Base-by-base conservation (phyloP, 2,329 filamentous ascomycete genomes). In the Periconia macrospinosa region DNA sequence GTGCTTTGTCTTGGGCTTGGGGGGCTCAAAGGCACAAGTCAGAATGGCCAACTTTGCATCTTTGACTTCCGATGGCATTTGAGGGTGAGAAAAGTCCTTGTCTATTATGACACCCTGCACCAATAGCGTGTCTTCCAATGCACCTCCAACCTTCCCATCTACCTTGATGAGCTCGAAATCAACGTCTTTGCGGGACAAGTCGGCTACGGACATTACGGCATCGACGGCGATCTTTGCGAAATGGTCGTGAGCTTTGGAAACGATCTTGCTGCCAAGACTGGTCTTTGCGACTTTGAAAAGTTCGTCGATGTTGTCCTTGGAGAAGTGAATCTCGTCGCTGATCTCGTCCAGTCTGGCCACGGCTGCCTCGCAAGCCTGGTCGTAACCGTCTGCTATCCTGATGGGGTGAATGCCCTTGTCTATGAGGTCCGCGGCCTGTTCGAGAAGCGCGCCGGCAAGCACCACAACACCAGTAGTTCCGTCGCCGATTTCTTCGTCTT, bases 401-500 rank as follows among this genome's bases (percentile, higher is more conserved):
- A 99, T 99, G 57, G 94, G 94, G 79, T 99, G 94, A 68, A 99
- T 99, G 73, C 94, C 95, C 85, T 99, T 99, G 83, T 99, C 95
- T 75, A 99, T 97, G 66, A 99, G 85, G 74, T 97, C 94, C 59
- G 93, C 91, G 17, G 94, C 94, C 79, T 97, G 93, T 78, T 99
- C 95, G 57, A 99, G 82, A 60, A 99, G 85, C 58, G 94, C 92
- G 60, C 93, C 94, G 14, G 94, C 94, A 63, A 99, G 81, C 46
- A 99, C 95, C 48, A 99, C 94, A 14, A 99, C 94, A 75, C 94
- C 94, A 0, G 94, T 99, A 59, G 94, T 99, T 61, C 94, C 94
- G 74, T 99, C 94, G 71, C 94, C 94, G 70, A 99, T 99, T 79
- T 99, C 94, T 67, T 97, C 93, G 70, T 99, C 94, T 76, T 99